Conservation (phyloP, 2,329 filamentous ascomycete species). For the Blastomyces parvus region DNA sequence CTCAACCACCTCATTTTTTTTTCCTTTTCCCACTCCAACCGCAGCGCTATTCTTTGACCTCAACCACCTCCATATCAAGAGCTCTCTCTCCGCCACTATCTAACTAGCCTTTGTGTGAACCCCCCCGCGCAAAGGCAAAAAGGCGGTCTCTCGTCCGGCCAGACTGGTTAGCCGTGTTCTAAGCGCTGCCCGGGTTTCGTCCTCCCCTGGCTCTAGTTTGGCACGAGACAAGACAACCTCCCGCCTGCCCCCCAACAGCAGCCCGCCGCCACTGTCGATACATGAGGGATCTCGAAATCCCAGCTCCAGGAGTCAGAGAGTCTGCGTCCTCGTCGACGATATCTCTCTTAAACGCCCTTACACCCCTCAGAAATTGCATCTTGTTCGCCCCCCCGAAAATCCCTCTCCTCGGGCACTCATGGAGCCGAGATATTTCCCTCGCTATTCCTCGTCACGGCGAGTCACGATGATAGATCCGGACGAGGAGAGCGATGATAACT, state of each 20-base stretch:
- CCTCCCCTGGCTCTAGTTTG: background rate
- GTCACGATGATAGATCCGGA: constrained; percentile 4
- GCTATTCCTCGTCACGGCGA: constrained; percentile 6
- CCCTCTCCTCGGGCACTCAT: background rate
- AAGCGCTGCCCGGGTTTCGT: constrained; percentile 3
- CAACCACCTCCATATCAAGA: background rate
- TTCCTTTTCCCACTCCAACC: background rate
- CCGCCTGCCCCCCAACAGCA: background rate
- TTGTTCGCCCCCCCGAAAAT: background rate
- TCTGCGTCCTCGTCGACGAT: background rate
- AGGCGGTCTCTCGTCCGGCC: background rate
- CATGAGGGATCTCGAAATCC: constrained; percentile 5
- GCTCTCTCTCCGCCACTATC: background rate
- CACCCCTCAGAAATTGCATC: background rate
- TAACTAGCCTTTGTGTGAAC: background rate
- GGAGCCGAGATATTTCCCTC: constrained; percentile 3
- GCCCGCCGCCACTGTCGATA: background rate
- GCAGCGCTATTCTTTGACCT: background rate
- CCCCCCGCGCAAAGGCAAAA: background rate
- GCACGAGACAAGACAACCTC: background rate
- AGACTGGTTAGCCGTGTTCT: background rate
- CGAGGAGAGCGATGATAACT: constrained; percentile 3
- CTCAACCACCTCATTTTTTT: background rate
- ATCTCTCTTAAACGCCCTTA: background rate
- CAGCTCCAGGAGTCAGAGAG: background rate